phyloP scores from a whole-genome alignment of 148 eudicot species.

The Salicornia ramosissima region DNA sequence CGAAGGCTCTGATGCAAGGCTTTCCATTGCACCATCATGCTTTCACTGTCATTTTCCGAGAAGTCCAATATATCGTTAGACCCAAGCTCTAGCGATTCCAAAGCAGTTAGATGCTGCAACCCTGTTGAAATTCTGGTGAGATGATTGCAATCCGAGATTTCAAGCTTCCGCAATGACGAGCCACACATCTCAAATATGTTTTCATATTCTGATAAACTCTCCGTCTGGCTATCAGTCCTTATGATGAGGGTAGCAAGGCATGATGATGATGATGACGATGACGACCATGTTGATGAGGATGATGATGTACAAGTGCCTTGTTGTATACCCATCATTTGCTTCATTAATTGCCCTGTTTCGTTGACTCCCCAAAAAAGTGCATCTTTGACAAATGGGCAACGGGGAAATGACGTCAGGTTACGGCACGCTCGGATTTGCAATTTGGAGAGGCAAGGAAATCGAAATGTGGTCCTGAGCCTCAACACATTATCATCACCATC shows the following conservation, averaged over 20 bases:
- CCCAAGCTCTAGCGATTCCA: background rate
- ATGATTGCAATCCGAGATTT: fast-evolving
- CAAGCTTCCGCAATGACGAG: constrained; percentile 10
- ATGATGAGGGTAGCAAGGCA: background rate
- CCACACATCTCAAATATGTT: constrained; percentile 12
- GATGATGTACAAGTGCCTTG: background rate
- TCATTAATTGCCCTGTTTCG: background rate
- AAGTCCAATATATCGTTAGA: background rate
- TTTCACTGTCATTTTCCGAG: background rate
- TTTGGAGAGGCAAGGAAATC: constrained; percentile 12
- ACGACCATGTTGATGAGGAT: too few species aligned
- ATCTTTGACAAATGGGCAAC: constrained; percentile 9
- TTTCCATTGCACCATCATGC: constrained; percentile 13
- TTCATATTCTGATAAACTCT: constrained; percentile 8
- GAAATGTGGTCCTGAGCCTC: background rate
- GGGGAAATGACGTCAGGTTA: constrained; percentile 12
- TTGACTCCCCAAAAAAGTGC: background rate
- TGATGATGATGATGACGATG: too few species aligned
- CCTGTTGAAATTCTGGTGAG: constrained; percentile 8
- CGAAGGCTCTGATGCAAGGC: constrained; percentile 15
- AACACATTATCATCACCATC: background rate
- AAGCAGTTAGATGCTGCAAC: constrained; percentile 19
- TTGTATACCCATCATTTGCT: background rate
- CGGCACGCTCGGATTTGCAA: background rate
- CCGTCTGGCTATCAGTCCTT: background rate